These are phyloP conservation scores for Echinochloa phyllopogon DNA, from an alignment of 176 grass and related monocot genomes.

Conservation along the genomic window DNA sequence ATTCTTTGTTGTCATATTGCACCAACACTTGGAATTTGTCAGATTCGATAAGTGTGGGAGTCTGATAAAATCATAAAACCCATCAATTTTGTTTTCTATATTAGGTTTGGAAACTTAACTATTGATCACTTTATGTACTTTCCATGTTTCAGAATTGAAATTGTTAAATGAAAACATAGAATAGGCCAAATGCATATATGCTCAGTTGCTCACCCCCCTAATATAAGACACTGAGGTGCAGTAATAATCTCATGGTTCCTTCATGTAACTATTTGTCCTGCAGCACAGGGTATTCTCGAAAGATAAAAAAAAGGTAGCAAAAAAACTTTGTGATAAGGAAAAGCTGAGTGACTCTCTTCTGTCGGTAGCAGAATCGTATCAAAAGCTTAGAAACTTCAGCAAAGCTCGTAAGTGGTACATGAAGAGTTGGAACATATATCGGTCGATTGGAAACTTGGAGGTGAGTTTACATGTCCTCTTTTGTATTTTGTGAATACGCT, in stretches of 20 bases:
- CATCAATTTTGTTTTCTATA: background rate
- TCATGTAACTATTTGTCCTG: conserved; percentile 44
- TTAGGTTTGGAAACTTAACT: background rate
- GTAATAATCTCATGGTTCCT: conserved; percentile 28
- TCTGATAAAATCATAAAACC: conserved; percentile 10
- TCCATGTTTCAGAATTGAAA: conserved; percentile 25
- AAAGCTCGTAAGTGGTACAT: conserved; percentile 93
- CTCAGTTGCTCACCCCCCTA: background rate
- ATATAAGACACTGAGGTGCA: conserved; percentile 7
- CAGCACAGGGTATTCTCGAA: conserved; percentile 88
- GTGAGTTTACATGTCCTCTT: conserved; percentile 42
- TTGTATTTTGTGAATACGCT: conserved; percentile 25
- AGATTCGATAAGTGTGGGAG: background rate
- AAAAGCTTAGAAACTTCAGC: conserved; percentile 85
- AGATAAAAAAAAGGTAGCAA: conserved; percentile 77
- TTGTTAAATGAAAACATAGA: conserved; percentile 1
- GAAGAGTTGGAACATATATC: conserved; percentile 81
- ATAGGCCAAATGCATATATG: background rate
- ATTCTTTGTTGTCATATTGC: background rate
- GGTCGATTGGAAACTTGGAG: conserved; percentile 80
- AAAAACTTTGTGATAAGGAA: conserved; percentile 72
- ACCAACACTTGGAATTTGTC: background rate
- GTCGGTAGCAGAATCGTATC: conserved; percentile 79
- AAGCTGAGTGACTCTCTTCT: conserved; percentile 82
- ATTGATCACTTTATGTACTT: background rate